phyloP scores from a whole-genome alignment of 805 yeast genomes.

The Metschnikowia borealis region DNA sequence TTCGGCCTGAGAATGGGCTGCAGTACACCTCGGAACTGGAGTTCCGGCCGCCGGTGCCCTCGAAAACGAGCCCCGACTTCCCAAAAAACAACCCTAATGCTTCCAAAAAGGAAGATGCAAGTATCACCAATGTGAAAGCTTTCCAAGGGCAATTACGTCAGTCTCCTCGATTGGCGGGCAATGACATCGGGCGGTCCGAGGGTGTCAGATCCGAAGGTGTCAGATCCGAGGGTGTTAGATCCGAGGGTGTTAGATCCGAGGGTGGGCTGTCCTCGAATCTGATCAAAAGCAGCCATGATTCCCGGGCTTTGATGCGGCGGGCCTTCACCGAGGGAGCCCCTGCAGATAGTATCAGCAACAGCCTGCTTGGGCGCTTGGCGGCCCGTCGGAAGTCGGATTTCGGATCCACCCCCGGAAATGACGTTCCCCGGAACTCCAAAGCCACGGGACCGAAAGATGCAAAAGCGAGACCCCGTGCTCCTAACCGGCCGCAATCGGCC shows the following conservation, averaged over 20 bases:
- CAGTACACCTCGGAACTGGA: neutral
- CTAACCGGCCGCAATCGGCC: neutral
- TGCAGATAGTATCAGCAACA: neutral
- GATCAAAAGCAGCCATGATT: neutral
- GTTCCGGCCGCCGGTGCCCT: conserved; percentile 1
- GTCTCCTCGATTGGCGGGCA: neutral
- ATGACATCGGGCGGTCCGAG: neutral
- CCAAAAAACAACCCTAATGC: neutral
- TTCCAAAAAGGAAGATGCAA: neutral
- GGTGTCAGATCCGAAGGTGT: neutral
- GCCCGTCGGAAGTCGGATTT: neutral
- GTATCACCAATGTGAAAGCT: conserved; percentile 1
- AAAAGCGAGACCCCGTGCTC: neutral
- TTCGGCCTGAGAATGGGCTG: neutral
- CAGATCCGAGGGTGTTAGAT: no score
- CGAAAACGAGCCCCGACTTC: neutral
- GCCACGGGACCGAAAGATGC: neutral
- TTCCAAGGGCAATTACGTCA: neutral
- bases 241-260: neutral
- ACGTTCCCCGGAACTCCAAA: neutral
- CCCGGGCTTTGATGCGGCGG: neutral
- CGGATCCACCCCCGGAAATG: neutral
- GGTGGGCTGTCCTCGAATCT: neutral
- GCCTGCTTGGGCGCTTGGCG: neutral
- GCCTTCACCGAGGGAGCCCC: conserved; percentile 3